These are phyloP conservation scores for Trichoderma sp. DNA, from an alignment of 2,329 filamentous ascomycete species.

Conservation along the genomic window DNA sequence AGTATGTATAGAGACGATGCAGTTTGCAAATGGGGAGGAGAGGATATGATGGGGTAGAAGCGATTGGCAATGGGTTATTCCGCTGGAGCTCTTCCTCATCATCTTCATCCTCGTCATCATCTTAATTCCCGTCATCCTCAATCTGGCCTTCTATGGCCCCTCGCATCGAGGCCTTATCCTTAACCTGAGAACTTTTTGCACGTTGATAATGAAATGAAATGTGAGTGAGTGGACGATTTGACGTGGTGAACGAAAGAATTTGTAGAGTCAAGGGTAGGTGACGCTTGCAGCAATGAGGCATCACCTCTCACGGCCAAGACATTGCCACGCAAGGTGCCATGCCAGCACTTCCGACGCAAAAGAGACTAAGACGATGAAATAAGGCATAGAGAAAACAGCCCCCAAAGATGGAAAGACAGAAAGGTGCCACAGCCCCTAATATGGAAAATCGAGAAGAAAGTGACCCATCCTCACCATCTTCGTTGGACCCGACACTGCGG, in stretches of 20 bases:
- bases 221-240: background rate
- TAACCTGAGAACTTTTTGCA: no score
- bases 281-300: background rate
- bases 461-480: background rate
- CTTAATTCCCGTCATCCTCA: no score
- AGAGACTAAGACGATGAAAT: background rate
- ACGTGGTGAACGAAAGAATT: background rate
- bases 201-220: background rate
- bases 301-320: background rate
- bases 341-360: background rate
- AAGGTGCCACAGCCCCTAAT: background rate
- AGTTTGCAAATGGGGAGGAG: background rate
- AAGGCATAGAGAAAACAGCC: background rate
- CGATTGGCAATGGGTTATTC: background rate
- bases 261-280: background rate
- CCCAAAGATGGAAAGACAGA: background rate
- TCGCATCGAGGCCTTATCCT: no score
- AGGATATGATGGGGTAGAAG: background rate
- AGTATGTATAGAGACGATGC: background rate
- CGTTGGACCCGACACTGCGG: conserved; percentile 14
- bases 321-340: conserved; percentile 5
- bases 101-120: no score
- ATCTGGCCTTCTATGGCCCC: no score
- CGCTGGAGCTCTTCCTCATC: no score
- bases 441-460: background rate